phyloP scores from a whole-genome alignment of 2,329 filamentous ascomycete genomes.

The Acephala macrosclerotiorum region DNA sequence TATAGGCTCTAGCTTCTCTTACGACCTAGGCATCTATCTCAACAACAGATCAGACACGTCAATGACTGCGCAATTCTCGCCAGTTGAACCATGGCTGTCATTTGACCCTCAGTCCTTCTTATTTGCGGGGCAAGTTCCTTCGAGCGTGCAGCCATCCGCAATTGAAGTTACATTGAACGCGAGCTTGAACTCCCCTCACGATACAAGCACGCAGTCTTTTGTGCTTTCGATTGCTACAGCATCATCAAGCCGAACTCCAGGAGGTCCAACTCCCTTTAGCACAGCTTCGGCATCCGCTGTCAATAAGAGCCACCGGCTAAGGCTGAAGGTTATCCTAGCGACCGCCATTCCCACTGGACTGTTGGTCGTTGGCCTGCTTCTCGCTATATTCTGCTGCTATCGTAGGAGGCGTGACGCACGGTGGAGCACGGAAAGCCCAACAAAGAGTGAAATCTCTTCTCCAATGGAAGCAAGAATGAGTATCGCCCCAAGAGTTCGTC shows the following conservation, averaged over 20 bases:
- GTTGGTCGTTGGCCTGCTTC: constrained; percentile 29
- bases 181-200: constrained; percentile 31
- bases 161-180: constrained; percentile 37
- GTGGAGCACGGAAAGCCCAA: constrained; percentile 10
- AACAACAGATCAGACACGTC: constrained; percentile 35
- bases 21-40: constrained; percentile 36
- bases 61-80: constrained; percentile 29
- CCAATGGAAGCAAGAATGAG: constrained; percentile 32
- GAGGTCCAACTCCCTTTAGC: constrained; percentile 14
- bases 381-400: constrained; percentile 33
- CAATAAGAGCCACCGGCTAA: constrained; percentile 19
- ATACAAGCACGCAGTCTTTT: constrained; percentile 33
- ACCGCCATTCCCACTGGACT: constrained; percentile 36
- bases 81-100: constrained; percentile 36
- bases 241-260: constrained; percentile 10
- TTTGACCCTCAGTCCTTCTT: constrained; percentile 37
- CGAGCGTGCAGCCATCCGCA: constrained; percentile 18
- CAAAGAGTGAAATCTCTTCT: constrained; percentile 38
- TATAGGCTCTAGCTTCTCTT: constrained; percentile 36
- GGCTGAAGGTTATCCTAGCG: constrained; percentile 33
- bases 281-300: constrained; percentile 3
- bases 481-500: constrained; percentile 25
- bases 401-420: constrained; percentile 24
- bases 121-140: constrained; percentile 38
- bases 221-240: constrained; percentile 26